Base-by-base conservation (phyloP, 1,284 basidiomycete genomes). In the Ustilago nuda region DNA sequence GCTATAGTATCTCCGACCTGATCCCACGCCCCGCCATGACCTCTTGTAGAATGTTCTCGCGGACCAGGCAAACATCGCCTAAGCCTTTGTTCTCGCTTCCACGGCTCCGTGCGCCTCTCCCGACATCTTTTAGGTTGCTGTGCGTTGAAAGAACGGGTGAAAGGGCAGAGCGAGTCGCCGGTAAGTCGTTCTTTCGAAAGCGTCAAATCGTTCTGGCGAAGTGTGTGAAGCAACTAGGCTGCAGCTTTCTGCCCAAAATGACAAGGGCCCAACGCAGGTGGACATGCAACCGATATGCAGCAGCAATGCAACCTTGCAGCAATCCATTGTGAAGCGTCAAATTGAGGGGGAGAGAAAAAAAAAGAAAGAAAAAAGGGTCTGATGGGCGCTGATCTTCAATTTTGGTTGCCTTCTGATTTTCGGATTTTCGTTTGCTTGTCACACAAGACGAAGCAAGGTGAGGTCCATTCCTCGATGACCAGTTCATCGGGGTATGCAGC, bases 301-400 rank as follows among this genome's bases (percentile, higher is more conserved):
- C 46, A 51, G 32, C 12, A 17, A 56, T 69, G 67, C 61, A 69
- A 60, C 61, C 67, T 37, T 60, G 67, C 67, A 69, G 19, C 36
- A 17, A 19, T 19, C 48, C 15, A 9, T 39, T 39, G 23, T 27
- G 23, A 27, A 27, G 2, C 23, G 23, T 27, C 23, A 27, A 27
- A 27, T 27, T 27, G 23, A 2, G 23, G 23, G 23, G 23, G 23
- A 27, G 23, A 23, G 23, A 23, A 23, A 23, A 23, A 23, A 23
- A 23, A 23, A 23, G 1, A 23, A 23, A 23, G 2, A 23, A 23
- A 23, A 23, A 23, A 45, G 43, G 43, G 43, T 45, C 43, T 45
- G 43, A 45, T 45, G 43, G 23, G 43, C 36, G 36, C 43, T 45
- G 43, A 45, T 4, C n/a, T 45, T 45, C 7, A 45, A 45, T 8